A percentile compares a stretch with the other conserved stretches of the same genome.
phyloP scores from a whole-genome alignment of 495 filamentous ascomycete species.

The Xylaria bambusicola region DNA sequence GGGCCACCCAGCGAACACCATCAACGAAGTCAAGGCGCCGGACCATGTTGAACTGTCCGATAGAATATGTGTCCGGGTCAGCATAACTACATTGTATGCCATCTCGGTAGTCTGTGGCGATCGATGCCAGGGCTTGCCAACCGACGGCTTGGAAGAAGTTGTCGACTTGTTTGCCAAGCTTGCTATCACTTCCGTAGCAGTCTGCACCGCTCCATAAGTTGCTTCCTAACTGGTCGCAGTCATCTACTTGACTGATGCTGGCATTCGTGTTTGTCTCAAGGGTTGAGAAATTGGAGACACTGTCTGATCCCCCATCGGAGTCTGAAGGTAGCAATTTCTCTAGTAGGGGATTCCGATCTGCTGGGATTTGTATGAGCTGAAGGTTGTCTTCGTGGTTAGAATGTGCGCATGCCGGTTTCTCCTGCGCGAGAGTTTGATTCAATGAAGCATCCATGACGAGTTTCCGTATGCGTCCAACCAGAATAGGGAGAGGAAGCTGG shows the following conservation, averaged over 20 bases:
- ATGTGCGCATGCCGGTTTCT: no score
- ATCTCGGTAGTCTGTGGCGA: neutral
- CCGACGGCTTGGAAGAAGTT: neutral
- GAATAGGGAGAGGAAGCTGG: neutral
- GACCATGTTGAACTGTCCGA: slow-evolving; percentile 9
- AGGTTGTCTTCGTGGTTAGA: no score
- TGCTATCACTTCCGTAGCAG: neutral
- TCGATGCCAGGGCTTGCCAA: neutral
- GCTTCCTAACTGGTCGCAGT: neutral
- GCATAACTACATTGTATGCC: slow-evolving; percentile 1
- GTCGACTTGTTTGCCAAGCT: neutral
- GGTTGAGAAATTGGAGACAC: neutral
- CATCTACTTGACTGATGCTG: neutral
- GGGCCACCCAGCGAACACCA: slow-evolving; percentile 4
- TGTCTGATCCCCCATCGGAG: neutral
- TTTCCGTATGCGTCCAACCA: neutral
- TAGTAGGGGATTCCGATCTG: no score
- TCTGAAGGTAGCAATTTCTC: neutral
- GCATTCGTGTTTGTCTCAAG: neutral
- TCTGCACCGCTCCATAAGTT: neutral
- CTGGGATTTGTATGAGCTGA: no score
- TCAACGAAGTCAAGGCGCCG: slow-evolving; percentile 13
- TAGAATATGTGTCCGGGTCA: neutral
- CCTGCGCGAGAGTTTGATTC: neutral
- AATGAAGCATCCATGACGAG: neutral